These are phyloP conservation scores for Ballota nigra DNA, from an alignment of 257 asterid genomes.

Conservation along the genomic window DNA sequence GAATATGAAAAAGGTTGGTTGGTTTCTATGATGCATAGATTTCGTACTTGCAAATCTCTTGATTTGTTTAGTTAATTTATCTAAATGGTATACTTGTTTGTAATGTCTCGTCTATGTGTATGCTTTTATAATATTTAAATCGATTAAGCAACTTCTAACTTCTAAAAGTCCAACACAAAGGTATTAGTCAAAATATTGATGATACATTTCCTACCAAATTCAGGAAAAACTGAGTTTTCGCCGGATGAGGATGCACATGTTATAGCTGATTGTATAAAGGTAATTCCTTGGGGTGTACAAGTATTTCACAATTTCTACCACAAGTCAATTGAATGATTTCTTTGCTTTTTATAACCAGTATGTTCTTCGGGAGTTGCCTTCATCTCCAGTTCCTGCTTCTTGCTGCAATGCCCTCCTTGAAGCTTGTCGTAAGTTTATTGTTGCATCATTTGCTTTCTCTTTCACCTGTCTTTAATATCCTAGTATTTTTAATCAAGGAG, in stretches of 20 bases:
- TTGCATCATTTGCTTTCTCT: slow-evolving; percentile 5
- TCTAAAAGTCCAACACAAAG: slow-evolving; percentile 3
- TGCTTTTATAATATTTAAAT: background rate
- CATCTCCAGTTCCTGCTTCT: slow-evolving; percentile 99
- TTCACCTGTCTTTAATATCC: background rate
- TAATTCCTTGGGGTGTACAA: slow-evolving; percentile 32
- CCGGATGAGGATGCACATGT: slow-evolving; percentile 93
- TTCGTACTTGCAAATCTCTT: background rate
- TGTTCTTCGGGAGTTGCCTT: slow-evolving; percentile 94
- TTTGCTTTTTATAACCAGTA: slow-evolving; percentile 46
- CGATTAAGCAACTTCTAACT: too few relatives aligned
- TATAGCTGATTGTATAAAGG: slow-evolving; percentile 97
- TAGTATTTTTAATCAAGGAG: background rate
- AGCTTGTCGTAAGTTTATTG: slow-evolving; percentile 69
- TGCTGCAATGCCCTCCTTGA: slow-evolving; percentile 99
- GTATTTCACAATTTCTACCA: slow-evolving; percentile 18
- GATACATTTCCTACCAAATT: slow-evolving; percentile 14
- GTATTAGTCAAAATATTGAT: slow-evolving; percentile 9
- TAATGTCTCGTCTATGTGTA: background rate
- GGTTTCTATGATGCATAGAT: slow-evolving; percentile 20
- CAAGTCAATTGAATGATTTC: slow-evolving; percentile 16
- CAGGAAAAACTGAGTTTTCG: slow-evolving; percentile 82
- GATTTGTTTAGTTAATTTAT: background rate
- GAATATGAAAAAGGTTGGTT: slow-evolving; percentile 90
- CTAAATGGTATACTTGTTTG: background rate